Evolutionary conservation across 164 flowering plant species (phyloP).

Genomic region (Taxillus chinensis): DNA sequence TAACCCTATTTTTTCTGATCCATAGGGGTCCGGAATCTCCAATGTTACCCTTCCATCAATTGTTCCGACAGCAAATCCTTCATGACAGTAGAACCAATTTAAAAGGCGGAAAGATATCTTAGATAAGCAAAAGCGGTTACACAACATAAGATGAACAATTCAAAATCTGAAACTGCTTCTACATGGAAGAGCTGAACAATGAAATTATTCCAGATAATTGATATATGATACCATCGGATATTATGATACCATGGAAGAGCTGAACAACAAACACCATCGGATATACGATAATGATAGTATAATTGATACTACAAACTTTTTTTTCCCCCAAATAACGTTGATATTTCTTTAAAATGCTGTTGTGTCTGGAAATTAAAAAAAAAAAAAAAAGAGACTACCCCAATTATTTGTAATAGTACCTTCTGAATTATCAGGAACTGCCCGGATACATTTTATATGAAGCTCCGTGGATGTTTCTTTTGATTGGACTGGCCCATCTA

Average conservation of each 20-base stretch:
- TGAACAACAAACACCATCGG: no score
- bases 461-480: conserved; percentile 28
- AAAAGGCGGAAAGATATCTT: not conserved
- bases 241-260: not conserved
- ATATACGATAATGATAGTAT: no score
- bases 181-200: not conserved
- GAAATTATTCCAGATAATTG: not conserved
- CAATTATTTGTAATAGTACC: conserved; percentile 28
- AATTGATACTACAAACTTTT: no score
- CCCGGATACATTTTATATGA: conserved; percentile 44
- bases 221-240: not conserved
- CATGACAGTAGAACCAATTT: conserved; percentile 4
- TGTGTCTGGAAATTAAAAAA: no score
- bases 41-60: conserved; percentile 70
- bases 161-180: not conserved
- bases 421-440: conserved; percentile 37
- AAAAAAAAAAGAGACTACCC: no score
- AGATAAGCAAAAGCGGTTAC: not conserved
- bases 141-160: not conserved
- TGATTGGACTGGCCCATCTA: conserved; percentile 28
- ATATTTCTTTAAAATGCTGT: no score
- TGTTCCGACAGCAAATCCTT: conserved; percentile 82
- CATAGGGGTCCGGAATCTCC: conserved; percentile 25
- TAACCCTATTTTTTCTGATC: conserved; percentile 42
- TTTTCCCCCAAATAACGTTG: no score